Evolutionary conservation across 768 basidiomycete species (phyloP).

Genomic region (Phanerochaete sordida): DNA sequence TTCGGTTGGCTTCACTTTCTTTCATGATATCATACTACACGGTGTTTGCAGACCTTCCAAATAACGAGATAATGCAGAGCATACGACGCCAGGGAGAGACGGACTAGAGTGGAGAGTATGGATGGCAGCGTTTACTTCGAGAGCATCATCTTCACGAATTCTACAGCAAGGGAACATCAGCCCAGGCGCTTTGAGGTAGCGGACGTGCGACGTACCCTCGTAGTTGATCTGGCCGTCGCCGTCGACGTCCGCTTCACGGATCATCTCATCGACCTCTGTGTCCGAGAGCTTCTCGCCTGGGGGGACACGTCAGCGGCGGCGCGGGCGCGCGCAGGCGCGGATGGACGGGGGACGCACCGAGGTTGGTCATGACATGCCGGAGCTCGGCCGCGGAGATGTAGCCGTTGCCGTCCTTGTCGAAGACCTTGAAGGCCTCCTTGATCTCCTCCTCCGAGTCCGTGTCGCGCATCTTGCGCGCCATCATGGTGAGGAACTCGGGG

Average conservation of each 20-base stretch:
- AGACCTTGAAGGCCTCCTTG: constrained; percentile 94
- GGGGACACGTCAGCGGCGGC: constrained; percentile 3
- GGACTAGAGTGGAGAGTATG: not conserved
- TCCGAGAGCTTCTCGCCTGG: constrained; percentile 85
- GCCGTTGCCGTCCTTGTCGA: constrained; percentile 95
- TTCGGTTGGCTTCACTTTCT: constrained; percentile 5
- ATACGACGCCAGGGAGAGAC: constrained; percentile 1
- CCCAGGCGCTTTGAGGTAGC: not conserved
- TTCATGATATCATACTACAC: constrained; percentile 13
- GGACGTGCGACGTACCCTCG: constrained; percentile 47
- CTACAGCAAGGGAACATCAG: constrained; percentile 30
- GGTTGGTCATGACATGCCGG: constrained; percentile 86
- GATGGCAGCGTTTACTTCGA: constrained; percentile 44
- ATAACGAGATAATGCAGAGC: constrained; percentile 8
- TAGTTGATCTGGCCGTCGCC: constrained; percentile 94
- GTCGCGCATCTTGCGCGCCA: constrained; percentile 88
- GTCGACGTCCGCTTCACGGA: constrained; percentile 92
- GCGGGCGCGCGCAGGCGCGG: not conserved
- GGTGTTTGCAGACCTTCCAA: not conserved
- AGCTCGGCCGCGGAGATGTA: constrained; percentile 85
- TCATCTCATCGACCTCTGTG: constrained; percentile 92
- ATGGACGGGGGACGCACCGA: constrained; percentile 49
- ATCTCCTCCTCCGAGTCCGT: constrained; percentile 94
- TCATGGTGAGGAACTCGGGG: constrained; percentile 76
- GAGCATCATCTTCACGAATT: constrained; percentile 85